A percentile compares a stretch with the other conserved stretches of the same genome.
Evolutionary conservation across 2,329 filamentous ascomycete species (phyloP).

Genomic region (Cladosporium sp.): DNA sequence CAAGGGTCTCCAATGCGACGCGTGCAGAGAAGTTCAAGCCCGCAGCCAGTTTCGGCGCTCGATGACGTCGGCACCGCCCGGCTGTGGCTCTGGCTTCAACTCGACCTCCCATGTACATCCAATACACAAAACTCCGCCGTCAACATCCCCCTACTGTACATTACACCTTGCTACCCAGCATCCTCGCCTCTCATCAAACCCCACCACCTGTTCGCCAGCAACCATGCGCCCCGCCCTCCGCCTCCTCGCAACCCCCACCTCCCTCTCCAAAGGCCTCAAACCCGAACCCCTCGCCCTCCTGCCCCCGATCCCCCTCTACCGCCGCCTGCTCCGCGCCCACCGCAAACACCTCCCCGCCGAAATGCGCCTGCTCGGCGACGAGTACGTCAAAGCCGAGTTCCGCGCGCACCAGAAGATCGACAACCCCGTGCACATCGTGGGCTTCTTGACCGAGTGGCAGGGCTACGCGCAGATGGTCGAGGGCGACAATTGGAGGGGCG

Average conservation of each 20-base stretch:
- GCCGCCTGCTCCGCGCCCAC: constrained; percentile 79
- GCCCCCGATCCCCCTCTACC: constrained; percentile 83
- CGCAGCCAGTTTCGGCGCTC: no score
- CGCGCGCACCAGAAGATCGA: constrained; percentile 75
- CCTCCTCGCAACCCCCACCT: constrained; percentile 29
- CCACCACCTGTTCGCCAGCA: neutral
- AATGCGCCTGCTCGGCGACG: constrained; percentile 75
- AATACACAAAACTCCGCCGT: neutral
- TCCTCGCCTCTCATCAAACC: neutral
- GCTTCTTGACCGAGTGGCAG: constrained; percentile 96
- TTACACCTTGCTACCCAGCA: neutral
- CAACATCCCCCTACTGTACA: no score
- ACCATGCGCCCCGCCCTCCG: constrained; percentile 23
- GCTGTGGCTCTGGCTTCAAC: neutral
- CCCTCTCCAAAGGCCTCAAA: constrained; percentile 32
- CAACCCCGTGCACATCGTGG: constrained; percentile 88
- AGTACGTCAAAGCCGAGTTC: constrained; percentile 92
- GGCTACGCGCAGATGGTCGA: constrained; percentile 88
- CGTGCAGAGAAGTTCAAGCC: no score
- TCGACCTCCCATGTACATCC: neutral
- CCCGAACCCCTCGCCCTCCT: constrained; percentile 61
- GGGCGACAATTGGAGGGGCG: constrained; percentile 76
- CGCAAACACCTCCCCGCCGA: constrained; percentile 68
- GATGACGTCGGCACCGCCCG: constrained; percentile 9
- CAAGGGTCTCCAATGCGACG: no score